A percentile compares a stretch with the other conserved stretches of the same genome.
Conservation (phyloP, 768 basidiomycete genomes). For the Daedalea quercina region DNA sequence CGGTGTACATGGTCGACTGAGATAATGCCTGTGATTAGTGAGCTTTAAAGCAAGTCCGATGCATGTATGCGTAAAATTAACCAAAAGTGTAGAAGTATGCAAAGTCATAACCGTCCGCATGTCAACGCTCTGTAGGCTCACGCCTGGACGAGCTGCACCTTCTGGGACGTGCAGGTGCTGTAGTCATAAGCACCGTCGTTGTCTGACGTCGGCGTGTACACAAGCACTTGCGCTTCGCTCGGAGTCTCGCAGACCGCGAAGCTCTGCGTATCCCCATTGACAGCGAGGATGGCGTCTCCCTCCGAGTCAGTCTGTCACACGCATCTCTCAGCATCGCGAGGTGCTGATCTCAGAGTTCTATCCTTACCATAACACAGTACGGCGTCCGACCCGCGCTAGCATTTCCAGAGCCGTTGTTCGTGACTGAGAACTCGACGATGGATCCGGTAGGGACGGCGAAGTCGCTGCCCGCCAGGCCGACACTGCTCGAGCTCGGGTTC, state of each 20-base stretch:
- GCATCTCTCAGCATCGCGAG: not conserved
- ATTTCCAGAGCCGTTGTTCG: not conserved
- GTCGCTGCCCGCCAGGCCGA: not conserved
- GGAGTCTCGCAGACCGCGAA: not conserved
- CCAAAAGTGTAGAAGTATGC: too few relatives aligned
- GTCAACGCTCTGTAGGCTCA: not conserved
- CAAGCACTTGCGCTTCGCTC: not conserved
- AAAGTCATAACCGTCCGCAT: too few relatives aligned
- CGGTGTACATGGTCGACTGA: too few relatives aligned
- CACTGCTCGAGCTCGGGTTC: constrained; percentile 11
- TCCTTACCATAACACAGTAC: not conserved
- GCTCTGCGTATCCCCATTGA: not conserved
- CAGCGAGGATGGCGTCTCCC: not conserved
- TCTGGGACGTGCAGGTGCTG: not conserved
- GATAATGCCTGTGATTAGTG: too few relatives aligned
- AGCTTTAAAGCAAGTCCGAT: too few relatives aligned
- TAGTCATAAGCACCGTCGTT: not conserved
- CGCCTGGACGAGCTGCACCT: not conserved
- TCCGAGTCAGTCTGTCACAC: not conserved
- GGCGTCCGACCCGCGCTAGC: too few relatives aligned
- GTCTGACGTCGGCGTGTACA: not conserved
- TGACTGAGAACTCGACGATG: not conserved
- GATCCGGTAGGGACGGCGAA: not conserved
- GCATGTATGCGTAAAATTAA: too few relatives aligned
- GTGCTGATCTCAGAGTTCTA: not conserved